Conservation (phyloP, 1,284 basidiomycete species). For the Irpex rosettiformis region DNA sequence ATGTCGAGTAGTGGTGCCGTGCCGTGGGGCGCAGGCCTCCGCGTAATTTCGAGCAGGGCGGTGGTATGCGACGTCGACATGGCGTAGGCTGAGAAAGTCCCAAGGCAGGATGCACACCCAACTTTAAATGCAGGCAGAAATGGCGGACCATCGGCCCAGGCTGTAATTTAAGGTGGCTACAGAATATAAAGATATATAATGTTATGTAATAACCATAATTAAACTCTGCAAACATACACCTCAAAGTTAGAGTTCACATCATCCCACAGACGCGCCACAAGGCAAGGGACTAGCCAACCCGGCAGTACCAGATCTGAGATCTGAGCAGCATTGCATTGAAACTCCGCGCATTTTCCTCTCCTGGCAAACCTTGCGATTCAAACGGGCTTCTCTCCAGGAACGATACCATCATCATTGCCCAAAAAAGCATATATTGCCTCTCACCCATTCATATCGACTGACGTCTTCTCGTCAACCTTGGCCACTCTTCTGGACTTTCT, state of each 20-base stretch:
- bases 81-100: too few relatives aligned
- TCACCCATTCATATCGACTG: background rate
- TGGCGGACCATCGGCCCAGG: too few relatives aligned
- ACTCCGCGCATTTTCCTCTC: background rate
- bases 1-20: too few relatives aligned
- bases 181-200: too few relatives aligned
- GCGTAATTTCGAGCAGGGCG: too few relatives aligned
- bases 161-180: too few relatives aligned
- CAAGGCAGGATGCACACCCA: too few relatives aligned
- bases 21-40: too few relatives aligned
- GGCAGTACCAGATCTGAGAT: background rate
- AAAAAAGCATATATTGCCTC: slow-evolving; percentile 1
- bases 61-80: background rate
- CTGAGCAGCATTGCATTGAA: background rate
- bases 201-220: too few relatives aligned
- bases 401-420: background rate
- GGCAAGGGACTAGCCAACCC: background rate
- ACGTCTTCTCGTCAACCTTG: background rate
- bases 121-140: background rate
- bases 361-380: background rate
- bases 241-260: too few relatives aligned
- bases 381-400: background rate
- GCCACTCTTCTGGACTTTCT: background rate
- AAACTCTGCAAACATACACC: too few relatives aligned
- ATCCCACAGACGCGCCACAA: too few relatives aligned